phyloP scores from a whole-genome alignment of 441 rosid species.

The Populus trichocarpa region DNA sequence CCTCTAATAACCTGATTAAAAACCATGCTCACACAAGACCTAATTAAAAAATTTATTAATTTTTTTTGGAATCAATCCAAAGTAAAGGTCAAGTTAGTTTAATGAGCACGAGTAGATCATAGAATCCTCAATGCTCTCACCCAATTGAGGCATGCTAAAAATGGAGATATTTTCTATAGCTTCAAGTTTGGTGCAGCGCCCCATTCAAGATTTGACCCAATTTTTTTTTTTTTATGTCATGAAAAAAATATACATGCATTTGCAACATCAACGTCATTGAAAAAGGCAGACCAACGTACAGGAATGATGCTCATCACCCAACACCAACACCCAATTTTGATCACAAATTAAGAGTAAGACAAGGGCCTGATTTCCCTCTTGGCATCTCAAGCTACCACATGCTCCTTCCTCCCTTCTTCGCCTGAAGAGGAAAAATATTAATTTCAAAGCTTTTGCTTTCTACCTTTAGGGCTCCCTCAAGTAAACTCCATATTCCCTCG shows the following conservation, averaged over 20 bases:
- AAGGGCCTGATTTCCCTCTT: constrained; percentile 28
- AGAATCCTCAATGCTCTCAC: too few species aligned
- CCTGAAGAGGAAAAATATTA: not conserved
- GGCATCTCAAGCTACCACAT: not conserved
- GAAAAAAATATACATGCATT: not conserved
- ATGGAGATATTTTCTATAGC: not conserved
- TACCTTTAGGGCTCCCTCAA: not conserved
- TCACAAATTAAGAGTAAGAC: constrained; percentile 16
- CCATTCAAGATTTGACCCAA: not conserved
- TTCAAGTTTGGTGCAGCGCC: not conserved
- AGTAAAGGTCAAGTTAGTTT: too few species aligned
- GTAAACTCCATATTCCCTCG: not conserved
- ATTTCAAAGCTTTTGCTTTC: not conserved
- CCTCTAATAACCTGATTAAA: too few species aligned
- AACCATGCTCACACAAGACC: too few species aligned
- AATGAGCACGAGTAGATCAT: too few species aligned
- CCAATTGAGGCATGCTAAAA: not conserved
- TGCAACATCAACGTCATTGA: constrained; percentile 21
- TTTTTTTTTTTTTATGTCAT: not conserved
- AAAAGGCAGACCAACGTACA: constrained; percentile 25
- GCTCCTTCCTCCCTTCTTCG: not conserved
- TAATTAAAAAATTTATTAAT: too few species aligned
- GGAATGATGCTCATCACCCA: not conserved
- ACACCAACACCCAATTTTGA: constrained; percentile 1
- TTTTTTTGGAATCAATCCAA: too few species aligned